Percentiles rank a stretch among this genome's conserved stretches.
These are phyloP conservation scores for Eleusine indica DNA, from an alignment of 176 grass and related monocot genomes.

Conservation along the genomic window DNA sequence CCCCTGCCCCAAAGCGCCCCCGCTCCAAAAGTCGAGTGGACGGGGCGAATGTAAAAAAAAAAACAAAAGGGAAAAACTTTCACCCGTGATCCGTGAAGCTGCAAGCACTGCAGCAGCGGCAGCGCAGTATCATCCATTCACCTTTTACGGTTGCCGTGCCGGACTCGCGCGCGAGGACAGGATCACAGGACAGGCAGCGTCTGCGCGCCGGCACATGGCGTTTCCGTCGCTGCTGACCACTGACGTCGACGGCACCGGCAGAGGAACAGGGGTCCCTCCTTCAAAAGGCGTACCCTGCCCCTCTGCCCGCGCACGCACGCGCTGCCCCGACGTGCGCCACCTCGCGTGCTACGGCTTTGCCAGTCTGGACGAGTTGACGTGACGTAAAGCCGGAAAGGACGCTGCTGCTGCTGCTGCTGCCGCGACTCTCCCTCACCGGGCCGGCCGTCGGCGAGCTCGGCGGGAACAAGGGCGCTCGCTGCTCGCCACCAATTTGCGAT, in stretches of 20 bases:
- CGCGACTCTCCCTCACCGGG: neutral
- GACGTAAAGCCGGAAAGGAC: slow-evolving; percentile 46
- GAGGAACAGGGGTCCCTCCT: neutral
- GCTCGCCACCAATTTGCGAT: too few relatives aligned
- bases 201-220: slow-evolving; percentile 26
- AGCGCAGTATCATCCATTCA: neutral
- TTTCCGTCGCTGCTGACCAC: slow-evolving; percentile 28
- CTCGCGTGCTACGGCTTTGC: slow-evolving; percentile 13
- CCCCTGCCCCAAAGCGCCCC: slow-evolving; percentile 14
- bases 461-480: neutral
- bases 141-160: slow-evolving; percentile 37
- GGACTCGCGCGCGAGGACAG: neutral
- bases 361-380: slow-evolving; percentile 26
- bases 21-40: slow-evolving; percentile 24
- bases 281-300: slow-evolving; percentile 39
- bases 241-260: slow-evolving; percentile 19
- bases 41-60: neutral
- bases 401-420: neutral
- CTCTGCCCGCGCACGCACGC: neutral
- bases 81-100: neutral
- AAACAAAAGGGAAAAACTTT: neutral
- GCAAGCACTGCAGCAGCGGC: neutral
- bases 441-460: slow-evolving; percentile 5
- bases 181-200: slow-evolving; percentile 17
- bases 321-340: neutral